Conservation (phyloP, 2,329 filamentous ascomycete species). For the Capronia americana region DNA sequence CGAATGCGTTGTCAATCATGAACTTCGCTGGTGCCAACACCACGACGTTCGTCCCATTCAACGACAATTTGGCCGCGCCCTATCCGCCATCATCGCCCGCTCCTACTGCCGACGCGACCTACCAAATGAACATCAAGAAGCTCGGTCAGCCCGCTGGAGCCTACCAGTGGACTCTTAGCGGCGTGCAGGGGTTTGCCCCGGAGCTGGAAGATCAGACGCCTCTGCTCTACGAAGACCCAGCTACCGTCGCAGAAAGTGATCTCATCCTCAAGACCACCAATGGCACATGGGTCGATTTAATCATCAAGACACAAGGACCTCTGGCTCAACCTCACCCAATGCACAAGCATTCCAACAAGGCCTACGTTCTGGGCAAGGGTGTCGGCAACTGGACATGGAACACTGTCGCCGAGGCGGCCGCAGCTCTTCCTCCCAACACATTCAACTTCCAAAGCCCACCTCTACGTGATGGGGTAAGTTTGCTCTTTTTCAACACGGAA, state of each 20-base stretch:
- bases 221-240: constrained; percentile 54
- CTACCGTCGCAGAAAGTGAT: constrained; percentile 49
- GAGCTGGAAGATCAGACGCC: constrained; percentile 50
- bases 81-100: constrained; percentile 57
- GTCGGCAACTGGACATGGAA: constrained; percentile 59
- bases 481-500: no score
- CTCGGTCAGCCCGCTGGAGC: constrained; percentile 46
- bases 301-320: constrained; percentile 53
- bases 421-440: constrained; percentile 48
- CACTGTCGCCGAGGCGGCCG: constrained; percentile 61
- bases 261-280: constrained; percentile 58
- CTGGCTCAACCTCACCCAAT: constrained; percentile 66
- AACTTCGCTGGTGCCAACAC: constrained; percentile 57
- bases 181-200: constrained; percentile 48
- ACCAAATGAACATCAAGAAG: constrained; percentile 46
- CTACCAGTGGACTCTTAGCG: constrained; percentile 63
- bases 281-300: constrained; percentile 62
- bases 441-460: constrained; percentile 67
- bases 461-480: constrained; percentile 54
- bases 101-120: constrained; percentile 54
- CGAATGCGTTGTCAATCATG: constrained; percentile 54
- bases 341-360: constrained; percentile 69
- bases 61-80: constrained; percentile 53
- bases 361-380: constrained; percentile 63
- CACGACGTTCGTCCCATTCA: constrained; percentile 52